Evolutionary conservation across 1,284 basidiomycete genomes (phyloP).

Genomic region (Marasmius sp.): DNA sequence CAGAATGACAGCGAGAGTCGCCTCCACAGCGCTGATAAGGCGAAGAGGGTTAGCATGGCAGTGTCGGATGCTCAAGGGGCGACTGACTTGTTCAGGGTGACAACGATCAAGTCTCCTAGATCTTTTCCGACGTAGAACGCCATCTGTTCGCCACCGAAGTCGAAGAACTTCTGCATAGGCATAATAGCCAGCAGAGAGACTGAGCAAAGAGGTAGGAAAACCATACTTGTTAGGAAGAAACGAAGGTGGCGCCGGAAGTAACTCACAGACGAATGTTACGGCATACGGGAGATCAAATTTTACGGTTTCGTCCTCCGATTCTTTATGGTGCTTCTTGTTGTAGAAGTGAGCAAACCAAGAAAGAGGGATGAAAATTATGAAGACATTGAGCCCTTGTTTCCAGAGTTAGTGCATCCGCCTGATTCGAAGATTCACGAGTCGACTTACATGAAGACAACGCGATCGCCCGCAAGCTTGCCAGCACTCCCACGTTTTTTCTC

Average conservation of each 20-base stretch:
- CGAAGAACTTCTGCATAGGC: conserved; percentile 55
- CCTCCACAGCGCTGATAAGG: conserved; percentile 51
- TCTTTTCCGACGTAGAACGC: conserved; percentile 55
- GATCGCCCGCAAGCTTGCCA: conserved; percentile 46
- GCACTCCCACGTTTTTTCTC: conserved; percentile 44
- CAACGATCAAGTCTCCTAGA: conserved; percentile 55
- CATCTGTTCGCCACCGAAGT: conserved; percentile 65
- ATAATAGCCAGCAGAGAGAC: conserved; percentile 61
- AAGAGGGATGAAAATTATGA: conserved; percentile 61
- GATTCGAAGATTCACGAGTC: neutral
- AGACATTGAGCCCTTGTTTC: conserved; percentile 53
- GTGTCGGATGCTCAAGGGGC: neutral
- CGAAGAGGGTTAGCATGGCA: neutral
- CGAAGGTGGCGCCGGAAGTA: neutral
- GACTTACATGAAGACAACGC: conserved; percentile 53
- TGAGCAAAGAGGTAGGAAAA: conserved; percentile 20
- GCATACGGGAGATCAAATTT: conserved; percentile 24
- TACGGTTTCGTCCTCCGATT: neutral
- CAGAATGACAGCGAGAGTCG: conserved; percentile 65
- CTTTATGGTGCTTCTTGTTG: conserved; percentile 12
- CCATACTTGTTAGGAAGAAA: neutral
- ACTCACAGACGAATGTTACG: conserved; percentile 40
- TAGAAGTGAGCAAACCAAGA: conserved; percentile 62
- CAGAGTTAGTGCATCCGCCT: conserved; percentile 1
- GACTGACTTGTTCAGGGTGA: conserved; percentile 62